Base-by-base conservation (phyloP, 192 early-diverging fungal genomes). In the Fimicolochytrium jonesii region DNA sequence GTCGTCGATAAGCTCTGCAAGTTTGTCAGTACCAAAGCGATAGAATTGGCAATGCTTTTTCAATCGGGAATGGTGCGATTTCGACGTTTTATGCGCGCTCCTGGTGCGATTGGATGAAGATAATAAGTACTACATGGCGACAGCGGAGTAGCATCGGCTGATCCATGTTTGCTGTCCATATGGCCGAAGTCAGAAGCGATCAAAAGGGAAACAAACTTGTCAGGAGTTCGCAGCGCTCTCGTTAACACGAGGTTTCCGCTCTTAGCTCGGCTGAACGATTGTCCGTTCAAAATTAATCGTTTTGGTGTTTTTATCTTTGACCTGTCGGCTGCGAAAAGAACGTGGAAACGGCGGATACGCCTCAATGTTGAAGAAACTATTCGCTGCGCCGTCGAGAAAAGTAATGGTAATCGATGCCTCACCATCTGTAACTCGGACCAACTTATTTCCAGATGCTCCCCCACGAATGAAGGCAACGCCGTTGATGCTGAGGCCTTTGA, bases 201-300 rank as follows among this genome's bases (percentile, higher is more conserved):
- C n/a, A n/a, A n/a, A n/a, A n/a, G n/a, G n/a, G 13, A 25, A 15
- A 61, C 30, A 34, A 29, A 61, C 59, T 50, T 61, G 45, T 47
- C 15, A 4, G 25, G 42, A 4, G 57, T 59, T 5, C 44, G 39
- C 7, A 32, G 28, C 43, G 23, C 29, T 37, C 41, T 53, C 42
- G 22, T 29, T 11, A 70, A 39, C 3, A 70, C 54, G 13, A 70
- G 47, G 39, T 70, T 70, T 43, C 68, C 68, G 30, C 35, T 52
- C 31, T 70, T 70, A 28, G 45, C 45, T 17, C 68, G 68, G 10
- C 39, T 48, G 42, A 42, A 70, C 1, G 51, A 17, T 10, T 34
- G 7, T 10, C 68, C 68, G 32, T 70, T 70, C 22, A 70, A 32
- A 2, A 58, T 26, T 5, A 70, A 35, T 3, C 30, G 23, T 44